These are phyloP conservation scores for Lecanicillium sp. DNA, from an alignment of 2,329 filamentous ascomycete genomes.

Conservation along the genomic window DNA sequence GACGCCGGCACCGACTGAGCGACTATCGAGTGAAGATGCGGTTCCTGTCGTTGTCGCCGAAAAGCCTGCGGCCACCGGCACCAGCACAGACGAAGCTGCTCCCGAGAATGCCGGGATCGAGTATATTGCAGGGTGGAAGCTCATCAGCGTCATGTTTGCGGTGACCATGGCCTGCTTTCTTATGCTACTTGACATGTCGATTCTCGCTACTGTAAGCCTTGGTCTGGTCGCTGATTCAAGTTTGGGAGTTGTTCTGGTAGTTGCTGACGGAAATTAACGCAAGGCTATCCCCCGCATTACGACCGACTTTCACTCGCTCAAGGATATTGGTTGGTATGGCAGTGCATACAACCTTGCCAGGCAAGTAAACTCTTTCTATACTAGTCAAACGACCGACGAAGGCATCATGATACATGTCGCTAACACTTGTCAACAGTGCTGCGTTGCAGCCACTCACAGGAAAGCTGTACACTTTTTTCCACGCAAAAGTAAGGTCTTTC, in stretches of 20 bases:
- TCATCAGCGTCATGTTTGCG: conserved; percentile 24
- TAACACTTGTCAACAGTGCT: conserved; percentile 24
- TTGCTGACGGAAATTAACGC: too few species aligned
- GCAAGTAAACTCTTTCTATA: conserved; percentile 21
- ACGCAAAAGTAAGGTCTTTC: conserved; percentile 25
- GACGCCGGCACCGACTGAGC: too few species aligned
- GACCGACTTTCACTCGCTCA: conserved; percentile 37
- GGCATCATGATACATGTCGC: neutral
- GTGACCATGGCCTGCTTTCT: conserved; percentile 36
- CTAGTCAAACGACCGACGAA: neutral
- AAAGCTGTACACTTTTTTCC: conserved; percentile 38
- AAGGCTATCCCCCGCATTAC: conserved; percentile 43
- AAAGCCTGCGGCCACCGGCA: too few species aligned
- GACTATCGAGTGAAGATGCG: too few species aligned
- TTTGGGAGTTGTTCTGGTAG: neutral
- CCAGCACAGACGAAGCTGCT: too few species aligned
- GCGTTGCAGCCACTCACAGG: conserved; percentile 43
- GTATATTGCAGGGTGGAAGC: conserved; percentile 20
- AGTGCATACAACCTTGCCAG: conserved; percentile 39
- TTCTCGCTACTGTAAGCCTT: conserved; percentile 38
- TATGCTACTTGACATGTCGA: conserved; percentile 43
- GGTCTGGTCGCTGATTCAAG: neutral
- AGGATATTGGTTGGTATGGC: conserved; percentile 49
- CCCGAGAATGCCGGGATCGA: neutral
- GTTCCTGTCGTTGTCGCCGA: too few species aligned